phyloP scores from a whole-genome alignment of 371 early-diverging fungal genomes.

The Sporodiniella umbellata region DNA sequence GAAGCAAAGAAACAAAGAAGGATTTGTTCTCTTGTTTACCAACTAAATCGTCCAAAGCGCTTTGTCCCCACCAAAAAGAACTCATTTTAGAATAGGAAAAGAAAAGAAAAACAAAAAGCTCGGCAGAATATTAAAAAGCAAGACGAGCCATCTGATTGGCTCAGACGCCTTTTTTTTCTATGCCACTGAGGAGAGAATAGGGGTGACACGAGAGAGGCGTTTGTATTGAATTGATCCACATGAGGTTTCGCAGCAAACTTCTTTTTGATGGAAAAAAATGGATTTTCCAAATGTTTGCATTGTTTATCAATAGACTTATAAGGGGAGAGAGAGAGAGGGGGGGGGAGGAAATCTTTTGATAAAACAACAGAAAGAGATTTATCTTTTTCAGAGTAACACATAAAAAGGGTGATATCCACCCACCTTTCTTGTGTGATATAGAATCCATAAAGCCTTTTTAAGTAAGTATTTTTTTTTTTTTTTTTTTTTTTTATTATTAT shows the following conservation, averaged over 20 bases:
- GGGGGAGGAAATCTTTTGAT: no score
- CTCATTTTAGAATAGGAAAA: slow-evolving; percentile 14
- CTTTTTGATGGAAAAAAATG: no score
- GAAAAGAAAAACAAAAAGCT: slow-evolving; percentile 9
- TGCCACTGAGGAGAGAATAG: no score
- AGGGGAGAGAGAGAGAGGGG: no score
- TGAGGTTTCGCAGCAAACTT: no score
- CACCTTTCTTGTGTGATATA: background rate
- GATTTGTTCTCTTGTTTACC: slow-evolving; percentile 17
- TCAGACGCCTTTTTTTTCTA: background rate
- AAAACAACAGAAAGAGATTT: no score
- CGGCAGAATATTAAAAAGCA: slow-evolving; percentile 3
- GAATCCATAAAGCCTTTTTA: background rate
- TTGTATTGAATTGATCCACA: no score
- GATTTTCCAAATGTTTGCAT: no score
- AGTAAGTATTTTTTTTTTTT: background rate
- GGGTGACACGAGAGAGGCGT: no score
- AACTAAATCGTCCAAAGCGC: slow-evolving; percentile 40
- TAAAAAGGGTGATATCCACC: background rate
- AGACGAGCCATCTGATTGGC: background rate
- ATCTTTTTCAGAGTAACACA: no score
- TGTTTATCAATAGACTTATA: background rate
- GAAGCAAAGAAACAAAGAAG: no score
- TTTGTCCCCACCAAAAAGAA: slow-evolving; percentile 46
- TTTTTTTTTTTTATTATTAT: background rate